Evolutionary conservation across 2,329 filamentous ascomycete species (phyloP).

Genomic region (Macrophomina pseudophaseolina): DNA sequence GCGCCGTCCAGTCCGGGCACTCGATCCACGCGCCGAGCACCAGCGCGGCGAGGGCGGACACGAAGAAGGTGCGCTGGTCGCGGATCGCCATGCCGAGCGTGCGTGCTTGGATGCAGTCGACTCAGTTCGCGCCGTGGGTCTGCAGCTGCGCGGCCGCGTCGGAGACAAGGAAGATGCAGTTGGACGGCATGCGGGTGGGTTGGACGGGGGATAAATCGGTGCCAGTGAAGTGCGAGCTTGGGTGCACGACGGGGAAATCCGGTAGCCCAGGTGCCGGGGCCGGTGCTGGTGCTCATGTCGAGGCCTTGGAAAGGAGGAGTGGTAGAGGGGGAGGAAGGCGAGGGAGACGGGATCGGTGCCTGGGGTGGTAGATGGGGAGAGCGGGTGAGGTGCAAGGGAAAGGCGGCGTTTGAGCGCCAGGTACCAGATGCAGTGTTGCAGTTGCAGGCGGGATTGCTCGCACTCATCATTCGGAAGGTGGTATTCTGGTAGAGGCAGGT

Average conservation of each 20-base stretch:
- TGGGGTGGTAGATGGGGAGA: neutral
- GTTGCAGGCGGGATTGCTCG: slow-evolving; percentile 22
- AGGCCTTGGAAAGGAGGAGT: neutral
- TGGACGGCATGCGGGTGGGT: slow-evolving; percentile 33
- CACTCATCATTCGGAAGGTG: neutral
- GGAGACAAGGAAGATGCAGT: slow-evolving; percentile 35
- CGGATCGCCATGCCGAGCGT: slow-evolving; percentile 57
- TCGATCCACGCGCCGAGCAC: slow-evolving; percentile 54
- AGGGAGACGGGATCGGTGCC: neutral
- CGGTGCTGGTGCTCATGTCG: neutral
- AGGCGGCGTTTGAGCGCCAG: slow-evolving; percentile 34
- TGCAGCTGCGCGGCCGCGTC: slow-evolving; percentile 51
- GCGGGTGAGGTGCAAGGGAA: slow-evolving; percentile 25
- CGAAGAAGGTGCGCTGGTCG: slow-evolving; percentile 56
- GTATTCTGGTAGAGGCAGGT: neutral
- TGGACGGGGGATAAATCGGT: slow-evolving; percentile 41
- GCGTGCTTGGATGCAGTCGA: slow-evolving; percentile 62
- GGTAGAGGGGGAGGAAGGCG: neutral
- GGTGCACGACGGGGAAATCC: slow-evolving; percentile 31
- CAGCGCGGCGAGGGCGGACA: slow-evolving; percentile 44
- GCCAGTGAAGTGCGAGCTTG: slow-evolving; percentile 30
- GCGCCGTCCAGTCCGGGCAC: slow-evolving; percentile 47
- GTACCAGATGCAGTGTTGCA: slow-evolving; percentile 33
- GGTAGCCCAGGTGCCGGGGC: slow-evolving; percentile 8
- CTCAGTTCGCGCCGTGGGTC: slow-evolving; percentile 54